Evolutionary conservation across 352 stramenopile genomes (phyloP).

Genomic region (Phytophthora meadii): DNA sequence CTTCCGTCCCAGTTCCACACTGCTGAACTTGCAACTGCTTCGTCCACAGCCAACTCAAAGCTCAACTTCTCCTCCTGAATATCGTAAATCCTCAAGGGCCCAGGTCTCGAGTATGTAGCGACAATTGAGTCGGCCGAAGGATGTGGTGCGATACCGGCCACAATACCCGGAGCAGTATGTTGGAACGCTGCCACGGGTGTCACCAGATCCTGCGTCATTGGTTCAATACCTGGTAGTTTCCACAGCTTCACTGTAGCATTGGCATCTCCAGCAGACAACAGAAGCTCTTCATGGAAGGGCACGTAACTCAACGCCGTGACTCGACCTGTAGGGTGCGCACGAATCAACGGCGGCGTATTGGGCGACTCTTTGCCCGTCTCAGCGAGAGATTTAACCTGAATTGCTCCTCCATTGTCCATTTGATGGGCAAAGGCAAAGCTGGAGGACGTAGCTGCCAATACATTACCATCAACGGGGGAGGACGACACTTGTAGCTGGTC

Average conservation of each 20-base stretch:
- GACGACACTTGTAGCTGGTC: conserved; percentile 70
- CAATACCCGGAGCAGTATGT: conserved; percentile 13
- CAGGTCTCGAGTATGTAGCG: conserved; percentile 46
- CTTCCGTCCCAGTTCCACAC: conserved; percentile 82
- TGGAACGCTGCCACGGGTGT: conserved; percentile 31
- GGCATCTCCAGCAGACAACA: conserved; percentile 69
- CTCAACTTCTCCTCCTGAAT: conserved; percentile 39
- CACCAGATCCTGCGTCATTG: conserved; percentile 41
- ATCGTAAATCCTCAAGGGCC: conserved; percentile 55
- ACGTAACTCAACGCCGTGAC: conserved; percentile 74
- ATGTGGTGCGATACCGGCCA: conserved; percentile 59
- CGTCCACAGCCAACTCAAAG: conserved; percentile 22
- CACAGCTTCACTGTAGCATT: conserved; percentile 61
- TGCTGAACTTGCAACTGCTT: conserved; percentile 36
- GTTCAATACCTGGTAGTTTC: conserved; percentile 43
- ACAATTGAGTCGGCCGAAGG: conserved; percentile 58
- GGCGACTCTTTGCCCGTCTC: conserved; percentile 46
- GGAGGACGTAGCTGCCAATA: conserved; percentile 45
- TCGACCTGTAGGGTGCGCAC: conserved; percentile 58
- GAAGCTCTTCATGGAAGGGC: conserved; percentile 54
- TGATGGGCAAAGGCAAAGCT: conserved; percentile 73
- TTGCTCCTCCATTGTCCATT: conserved; percentile 62
- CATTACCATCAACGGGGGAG: conserved; percentile 53
- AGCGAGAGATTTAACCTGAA: conserved; percentile 64
- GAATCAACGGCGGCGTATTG: conserved; percentile 54